Percentiles rank a stretch among this genome's conserved stretches.
Conservation (phyloP, 306 rosid species). For the Malus fusca region DNA sequence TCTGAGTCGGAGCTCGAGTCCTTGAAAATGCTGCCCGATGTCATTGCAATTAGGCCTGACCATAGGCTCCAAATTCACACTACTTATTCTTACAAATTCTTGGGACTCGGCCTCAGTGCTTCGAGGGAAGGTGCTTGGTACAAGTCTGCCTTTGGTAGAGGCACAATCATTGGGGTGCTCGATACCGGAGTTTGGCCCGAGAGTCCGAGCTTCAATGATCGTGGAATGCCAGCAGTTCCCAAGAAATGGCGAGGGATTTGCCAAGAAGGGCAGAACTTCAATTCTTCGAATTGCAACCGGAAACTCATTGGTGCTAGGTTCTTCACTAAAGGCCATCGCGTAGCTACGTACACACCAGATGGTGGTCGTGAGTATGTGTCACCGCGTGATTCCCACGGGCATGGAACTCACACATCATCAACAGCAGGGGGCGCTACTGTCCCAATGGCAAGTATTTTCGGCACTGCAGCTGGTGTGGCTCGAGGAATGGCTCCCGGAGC, state of each 20-base stretch:
- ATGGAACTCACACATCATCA: slow-evolving; percentile 87
- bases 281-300: slow-evolving; percentile 59
- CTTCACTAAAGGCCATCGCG: slow-evolving; percentile 69
- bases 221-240: slow-evolving; percentile 69
- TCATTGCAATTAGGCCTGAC: slow-evolving; percentile 64
- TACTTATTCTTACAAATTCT: slow-evolving; percentile 79
- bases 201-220: slow-evolving; percentile 74
- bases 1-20: slow-evolving; percentile 54
- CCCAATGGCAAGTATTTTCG: slow-evolving; percentile 48
- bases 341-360: slow-evolving; percentile 35
- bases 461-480: slow-evolving; percentile 80
- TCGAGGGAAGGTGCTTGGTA: slow-evolving; percentile 48
- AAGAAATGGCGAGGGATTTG: slow-evolving; percentile 74
- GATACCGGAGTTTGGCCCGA: slow-evolving; percentile 97
- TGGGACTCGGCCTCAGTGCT: slow-evolving; percentile 54
- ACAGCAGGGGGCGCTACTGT: slow-evolving; percentile 73
- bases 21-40: slow-evolving; percentile 55
- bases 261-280: slow-evolving; percentile 67
- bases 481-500: slow-evolving; percentile 85
- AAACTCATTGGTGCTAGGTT: slow-evolving; percentile 90
- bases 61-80: slow-evolving; percentile 47
- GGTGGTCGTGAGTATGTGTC: slow-evolving; percentile 53
- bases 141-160: slow-evolving; percentile 57
- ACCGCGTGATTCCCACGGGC: slow-evolving; percentile 80
- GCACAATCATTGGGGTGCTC: slow-evolving; percentile 76